These are phyloP conservation scores for Eucalyptus marginata DNA, from an alignment of 345 rosid species.

Conservation along the genomic window DNA sequence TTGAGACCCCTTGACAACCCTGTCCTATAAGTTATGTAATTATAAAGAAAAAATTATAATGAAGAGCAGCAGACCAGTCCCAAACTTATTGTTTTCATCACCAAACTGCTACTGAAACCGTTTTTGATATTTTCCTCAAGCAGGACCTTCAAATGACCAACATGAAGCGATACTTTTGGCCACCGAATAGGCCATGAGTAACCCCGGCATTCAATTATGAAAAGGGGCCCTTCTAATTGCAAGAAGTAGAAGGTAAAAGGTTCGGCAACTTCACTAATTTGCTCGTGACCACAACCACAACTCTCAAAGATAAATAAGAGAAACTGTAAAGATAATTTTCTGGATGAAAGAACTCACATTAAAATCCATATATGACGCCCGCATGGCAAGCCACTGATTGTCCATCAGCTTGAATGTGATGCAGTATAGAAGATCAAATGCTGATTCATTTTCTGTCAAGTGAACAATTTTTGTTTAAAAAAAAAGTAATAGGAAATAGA, in stretches of 20 bases:
- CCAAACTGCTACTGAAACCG: neutral
- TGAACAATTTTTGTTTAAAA: neutral
- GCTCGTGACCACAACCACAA: no score
- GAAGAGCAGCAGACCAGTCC: neutral
- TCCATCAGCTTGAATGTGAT: slow-evolving; percentile 97
- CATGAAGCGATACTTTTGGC: neutral
- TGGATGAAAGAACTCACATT: slow-evolving; percentile 34
- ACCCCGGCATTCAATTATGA: neutral
- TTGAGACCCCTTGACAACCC: neutral
- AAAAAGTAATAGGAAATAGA: neutral
- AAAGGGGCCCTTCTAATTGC: neutral
- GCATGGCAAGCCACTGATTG: slow-evolving; percentile 92
- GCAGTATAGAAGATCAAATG: slow-evolving; percentile 93
- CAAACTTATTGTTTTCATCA: neutral
- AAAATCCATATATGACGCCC: slow-evolving; percentile 97
- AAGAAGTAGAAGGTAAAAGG: neutral
- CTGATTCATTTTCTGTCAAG: slow-evolving; percentile 68
- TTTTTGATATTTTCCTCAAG: neutral
- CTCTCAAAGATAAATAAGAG: neutral
- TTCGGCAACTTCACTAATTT: neutral
- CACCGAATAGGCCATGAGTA: neutral
- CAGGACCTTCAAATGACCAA: neutral
- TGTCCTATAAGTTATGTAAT: neutral
- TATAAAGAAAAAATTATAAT: neutral
- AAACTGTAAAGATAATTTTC: neutral